Evolutionary conservation across 345 rosid species (phyloP), one percentile per base, ranked within the genome.

Genomic region (Aquilaria yunnanensis): DNA sequence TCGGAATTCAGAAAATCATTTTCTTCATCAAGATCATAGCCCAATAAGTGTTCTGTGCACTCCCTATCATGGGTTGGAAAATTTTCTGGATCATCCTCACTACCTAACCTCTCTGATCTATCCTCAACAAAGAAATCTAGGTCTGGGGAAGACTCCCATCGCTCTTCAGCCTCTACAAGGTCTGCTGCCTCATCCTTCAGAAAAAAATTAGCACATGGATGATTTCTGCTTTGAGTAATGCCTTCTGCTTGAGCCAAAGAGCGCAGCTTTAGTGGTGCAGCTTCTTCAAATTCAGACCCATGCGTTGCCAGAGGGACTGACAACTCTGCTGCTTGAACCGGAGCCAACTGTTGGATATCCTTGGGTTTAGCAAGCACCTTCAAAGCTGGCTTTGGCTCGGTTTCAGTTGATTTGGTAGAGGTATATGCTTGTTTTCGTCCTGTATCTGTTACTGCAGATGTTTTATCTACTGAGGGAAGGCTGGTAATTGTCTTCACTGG

Each of bases 111-210:
- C 66, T 74, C 68, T 63, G 72, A 55, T 59, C 70, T 76, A 67
- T 75, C 67, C 52, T 80, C 78, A 66, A 80, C 85, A 33, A 81
- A 80, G 68, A 78, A 84, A 64, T 80, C 85, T 70, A 79, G 81
- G 51, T 78, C 81, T 54, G 76, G 74, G 11, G 81, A 76, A 6
- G 82, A 83, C 67, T 79, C 88, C 79, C 71, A 57, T 54, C 50
- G 47, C 52, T 73, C 88, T 56, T 80, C 82, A 9, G 59, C 75
- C 32, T 72, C 79, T 68, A 72, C 51, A 14, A 41, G 75, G 59
- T 69, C 77, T 53, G 68, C 78, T 70, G 55, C 16, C 53, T 64
- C 63, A 32, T 77, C 73, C 47, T 71, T 73, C 61, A 61, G 52
- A 64, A 56, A 61, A 54, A 63, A 67, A 54, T 58, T 72, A 1